Base-by-base conservation (phyloP, 305 asterid species). In the Plantago rigida region DNA sequence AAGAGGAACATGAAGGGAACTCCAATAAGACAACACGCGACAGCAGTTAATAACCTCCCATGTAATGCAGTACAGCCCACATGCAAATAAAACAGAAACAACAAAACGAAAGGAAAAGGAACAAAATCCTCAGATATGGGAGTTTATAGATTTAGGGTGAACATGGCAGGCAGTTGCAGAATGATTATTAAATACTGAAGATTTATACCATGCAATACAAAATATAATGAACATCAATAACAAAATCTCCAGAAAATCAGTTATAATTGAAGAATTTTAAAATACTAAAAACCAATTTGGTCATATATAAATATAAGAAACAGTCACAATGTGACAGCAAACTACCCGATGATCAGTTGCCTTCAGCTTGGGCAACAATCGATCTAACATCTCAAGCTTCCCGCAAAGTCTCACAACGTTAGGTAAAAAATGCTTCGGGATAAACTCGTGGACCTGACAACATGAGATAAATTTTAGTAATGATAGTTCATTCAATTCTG, bases 311-410 rank as follows among this genome's bases (percentile, higher is more conserved):
- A 42, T 46, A 55, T 36, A 69, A 63, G 59, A 69, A 42, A 65
- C 36, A 46, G 22, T 47, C 34, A 51, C 8, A 51, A 9, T 47
- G 65, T 36, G 60, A 69, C 58, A 70, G 51, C 22, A 65, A 65
- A 58, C 62, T 52, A 93, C 99, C 91, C 99, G 94, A 75, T 93
- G 99, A 75, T 89, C 96, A 70, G 99, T 93, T 69, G 95, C 97
- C 87, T 93, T 93, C 34, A 93, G 75, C 73, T 93, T 93, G 67
- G 99, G 99, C 65, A 93, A 77, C 70, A 93, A 73, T 39, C 99
- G 82, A 78, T 93, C 99, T 65, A 93, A 75, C 94, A 93, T 85
- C 88, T 93, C 99, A 79, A 93, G 99, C 88, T 93, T 93, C 79
- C 99, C 99, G 75, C 99, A 93, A 24, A 93, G 87, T 65, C 99